Evolutionary conservation across 768 basidiomycete genomes (phyloP).

Genomic region (Calocybe indica): DNA sequence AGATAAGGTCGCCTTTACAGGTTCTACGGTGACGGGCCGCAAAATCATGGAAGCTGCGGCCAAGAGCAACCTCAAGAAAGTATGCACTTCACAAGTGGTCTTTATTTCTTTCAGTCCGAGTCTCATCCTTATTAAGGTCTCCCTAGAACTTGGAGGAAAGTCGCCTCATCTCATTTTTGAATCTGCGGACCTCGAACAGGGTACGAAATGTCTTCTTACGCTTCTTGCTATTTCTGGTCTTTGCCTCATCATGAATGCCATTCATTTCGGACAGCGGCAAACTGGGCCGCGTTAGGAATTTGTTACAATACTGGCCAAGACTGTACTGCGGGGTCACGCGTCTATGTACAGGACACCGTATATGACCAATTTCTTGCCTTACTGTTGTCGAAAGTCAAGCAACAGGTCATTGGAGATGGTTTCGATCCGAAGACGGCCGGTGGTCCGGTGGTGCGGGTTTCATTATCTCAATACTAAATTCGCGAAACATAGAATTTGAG

Average conservation of each 20-base stretch:
- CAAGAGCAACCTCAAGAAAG: conserved; percentile 92
- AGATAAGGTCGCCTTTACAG: conserved; percentile 95
- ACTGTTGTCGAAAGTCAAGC: conserved; percentile 61
- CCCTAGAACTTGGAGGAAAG: conserved; percentile 93
- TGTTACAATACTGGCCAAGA: conserved; percentile 91
- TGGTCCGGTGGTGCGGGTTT: conserved; percentile 70
- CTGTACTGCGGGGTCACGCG: conserved; percentile 87
- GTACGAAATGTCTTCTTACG: conserved; percentile 24
- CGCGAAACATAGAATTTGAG: conserved; percentile 4
- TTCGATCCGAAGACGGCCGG: conserved; percentile 69
- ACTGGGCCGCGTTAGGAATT: conserved; percentile 82
- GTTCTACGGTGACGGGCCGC: conserved; percentile 83
- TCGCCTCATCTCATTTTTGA: conserved; percentile 87
- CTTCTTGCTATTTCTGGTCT: neutral
- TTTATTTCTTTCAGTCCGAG: neutral
- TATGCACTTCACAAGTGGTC: conserved; percentile 11
- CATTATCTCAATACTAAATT: neutral
- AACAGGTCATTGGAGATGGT: conserved; percentile 73
- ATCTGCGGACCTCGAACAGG: conserved; percentile 86
- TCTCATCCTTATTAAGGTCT: conserved; percentile 43
- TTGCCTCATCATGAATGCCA: neutral
- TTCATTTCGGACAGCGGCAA: conserved; percentile 48
- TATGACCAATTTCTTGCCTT: conserved; percentile 79
- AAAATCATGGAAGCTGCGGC: conserved; percentile 91
- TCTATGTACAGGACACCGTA: conserved; percentile 83